Percentiles rank a stretch among this genome's conserved stretches.
phyloP scores from a whole-genome alignment of 1,284 basidiomycete genomes.

The Pseudomicrostroma phylloplanum region DNA sequence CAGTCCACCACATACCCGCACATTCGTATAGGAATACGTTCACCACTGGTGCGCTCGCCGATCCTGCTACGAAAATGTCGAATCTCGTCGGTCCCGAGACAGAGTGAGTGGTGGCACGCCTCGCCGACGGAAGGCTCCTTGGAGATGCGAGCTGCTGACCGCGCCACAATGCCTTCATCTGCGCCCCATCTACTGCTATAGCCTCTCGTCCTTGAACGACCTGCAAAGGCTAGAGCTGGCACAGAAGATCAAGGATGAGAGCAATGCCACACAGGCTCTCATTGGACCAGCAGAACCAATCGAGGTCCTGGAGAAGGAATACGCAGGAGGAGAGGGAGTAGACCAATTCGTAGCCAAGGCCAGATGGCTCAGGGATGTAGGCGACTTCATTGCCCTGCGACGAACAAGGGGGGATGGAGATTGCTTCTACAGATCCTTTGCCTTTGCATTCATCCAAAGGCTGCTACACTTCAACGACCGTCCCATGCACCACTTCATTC shows the following conservation, averaged over 20 bases:
- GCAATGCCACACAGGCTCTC: constrained; percentile 20
- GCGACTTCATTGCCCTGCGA: constrained; percentile 29
- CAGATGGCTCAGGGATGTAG: constrained; percentile 30
- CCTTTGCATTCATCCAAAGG: constrained; percentile 34
- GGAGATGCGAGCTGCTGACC: not conserved
- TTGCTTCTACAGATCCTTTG: constrained; percentile 46
- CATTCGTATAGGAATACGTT: no score
- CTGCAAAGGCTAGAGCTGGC: constrained; percentile 30
- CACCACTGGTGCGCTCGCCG: no score
- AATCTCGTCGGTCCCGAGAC: not conserved
- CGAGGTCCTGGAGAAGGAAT: constrained; percentile 27
- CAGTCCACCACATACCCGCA: not conserved
- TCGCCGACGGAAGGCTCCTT: not conserved
- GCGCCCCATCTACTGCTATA: not conserved
- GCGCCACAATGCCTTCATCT: not conserved
- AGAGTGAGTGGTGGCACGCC: not conserved
- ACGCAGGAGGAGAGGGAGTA: constrained; percentile 11
- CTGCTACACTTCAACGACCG: constrained; percentile 30
- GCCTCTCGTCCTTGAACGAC: constrained; percentile 25
- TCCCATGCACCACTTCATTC: constrained; percentile 27
- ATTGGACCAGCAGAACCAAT: constrained; percentile 30
- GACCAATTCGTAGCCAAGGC: constrained; percentile 27
- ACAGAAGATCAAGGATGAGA: constrained; percentile 24
- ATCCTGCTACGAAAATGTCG: not conserved
- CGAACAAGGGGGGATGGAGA: constrained; percentile 40